Evolutionary conservation across 2,329 filamentous ascomycete species (phyloP).

Genomic region (Knufia fluminis): DNA sequence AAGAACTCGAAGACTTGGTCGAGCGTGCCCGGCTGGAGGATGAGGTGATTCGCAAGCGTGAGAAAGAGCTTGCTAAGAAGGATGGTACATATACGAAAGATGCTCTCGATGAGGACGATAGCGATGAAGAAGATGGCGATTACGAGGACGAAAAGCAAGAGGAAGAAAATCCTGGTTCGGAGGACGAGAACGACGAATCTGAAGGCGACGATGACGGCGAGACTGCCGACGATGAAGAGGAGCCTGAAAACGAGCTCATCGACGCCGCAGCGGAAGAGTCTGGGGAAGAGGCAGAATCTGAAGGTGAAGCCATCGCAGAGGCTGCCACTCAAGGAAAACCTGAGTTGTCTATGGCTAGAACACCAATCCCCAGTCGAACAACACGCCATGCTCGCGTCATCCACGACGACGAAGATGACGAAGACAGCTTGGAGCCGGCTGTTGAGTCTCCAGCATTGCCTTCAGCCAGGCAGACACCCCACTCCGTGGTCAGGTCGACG

Average conservation of each 20-base stretch:
- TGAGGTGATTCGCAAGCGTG: conserved; percentile 65
- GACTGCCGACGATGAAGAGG: conserved; percentile 19
- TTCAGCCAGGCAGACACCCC: conserved; percentile 38
- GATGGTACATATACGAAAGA: conserved; percentile 41
- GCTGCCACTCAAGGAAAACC: conserved; percentile 31
- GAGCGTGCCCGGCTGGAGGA: conserved; percentile 75
- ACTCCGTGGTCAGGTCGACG: conserved; percentile 58
- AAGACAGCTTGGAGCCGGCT: conserved; percentile 25
- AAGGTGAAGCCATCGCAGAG: conserved; percentile 21
- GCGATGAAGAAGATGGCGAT: conserved; percentile 47
- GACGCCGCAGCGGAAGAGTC: conserved; percentile 36
- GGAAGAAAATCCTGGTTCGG: conserved; percentile 31
- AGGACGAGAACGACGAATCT: conserved; percentile 26
- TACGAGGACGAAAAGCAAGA: conserved; percentile 35
- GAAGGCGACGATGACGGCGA: conserved; percentile 27
- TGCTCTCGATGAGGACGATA: conserved; percentile 44
- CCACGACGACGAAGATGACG: conserved; percentile 57
- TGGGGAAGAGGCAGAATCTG: conserved; percentile 24
- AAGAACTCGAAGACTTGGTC: conserved; percentile 78
- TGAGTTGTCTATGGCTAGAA: conserved; percentile 32
- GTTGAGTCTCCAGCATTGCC: conserved; percentile 23
- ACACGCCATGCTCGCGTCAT: conserved; percentile 49
- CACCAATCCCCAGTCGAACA: conserved; percentile 35
- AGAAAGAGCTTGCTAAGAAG: conserved; percentile 64
- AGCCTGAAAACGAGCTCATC: conserved; percentile 25